These are phyloP conservation scores for Fusarium lyarnte DNA, from an alignment of 2,329 filamentous ascomycete species.

Conservation along the genomic window DNA sequence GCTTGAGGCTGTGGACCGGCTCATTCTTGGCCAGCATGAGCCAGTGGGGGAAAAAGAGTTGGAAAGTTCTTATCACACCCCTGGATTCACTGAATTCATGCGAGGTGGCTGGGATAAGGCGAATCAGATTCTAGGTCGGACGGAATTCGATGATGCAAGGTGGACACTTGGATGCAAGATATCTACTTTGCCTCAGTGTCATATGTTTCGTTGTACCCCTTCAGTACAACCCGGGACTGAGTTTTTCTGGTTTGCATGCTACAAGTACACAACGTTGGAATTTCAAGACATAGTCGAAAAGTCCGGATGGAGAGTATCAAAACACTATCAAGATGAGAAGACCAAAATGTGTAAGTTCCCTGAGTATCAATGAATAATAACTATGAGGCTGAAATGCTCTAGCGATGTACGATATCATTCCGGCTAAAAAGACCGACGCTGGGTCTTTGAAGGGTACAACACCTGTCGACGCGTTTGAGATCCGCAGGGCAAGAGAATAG, in stretches of 20 bases:
- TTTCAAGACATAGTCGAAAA: not conserved
- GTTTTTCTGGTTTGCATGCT: not conserved
- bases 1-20: not conserved
- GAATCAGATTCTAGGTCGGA: not conserved
- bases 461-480: no score
- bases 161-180: not conserved
- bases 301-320: not conserved
- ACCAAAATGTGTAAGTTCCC: not conserved
- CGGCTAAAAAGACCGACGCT: not conserved
- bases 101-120: not conserved
- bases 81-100: not conserved
- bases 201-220: not conserved
- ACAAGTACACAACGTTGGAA: not conserved
- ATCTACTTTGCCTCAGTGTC: not conserved
- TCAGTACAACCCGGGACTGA: not conserved
- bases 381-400: not conserved
- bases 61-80: not conserved
- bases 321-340: not conserved
- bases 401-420: not conserved
- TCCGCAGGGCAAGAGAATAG: no score
- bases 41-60: not conserved
- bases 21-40: not conserved
- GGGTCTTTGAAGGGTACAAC: not conserved
- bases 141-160: not conserved
- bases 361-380: not conserved